Percentiles rank a stretch among this genome's conserved stretches.
phyloP scores from a whole-genome alignment of 345 rosid species.

The Euphorbia peplus region DNA sequence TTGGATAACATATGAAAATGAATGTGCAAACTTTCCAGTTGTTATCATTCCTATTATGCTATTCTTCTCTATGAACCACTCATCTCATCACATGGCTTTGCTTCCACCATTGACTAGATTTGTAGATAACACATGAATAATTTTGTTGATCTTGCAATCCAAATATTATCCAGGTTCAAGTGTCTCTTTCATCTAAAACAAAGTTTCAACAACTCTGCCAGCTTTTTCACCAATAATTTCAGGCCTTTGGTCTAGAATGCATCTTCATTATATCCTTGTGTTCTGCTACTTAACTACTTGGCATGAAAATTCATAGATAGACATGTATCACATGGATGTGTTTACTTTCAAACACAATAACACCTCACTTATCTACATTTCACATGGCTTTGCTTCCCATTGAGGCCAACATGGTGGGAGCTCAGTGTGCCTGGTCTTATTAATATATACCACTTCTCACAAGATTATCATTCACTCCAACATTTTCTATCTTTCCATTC shows the following conservation, averaged over 20 bases:
- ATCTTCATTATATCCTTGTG: background rate
- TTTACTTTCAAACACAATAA: background rate
- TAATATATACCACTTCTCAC: background rate
- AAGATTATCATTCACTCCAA: background rate
- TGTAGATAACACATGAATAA: no score
- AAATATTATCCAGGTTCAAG: background rate
- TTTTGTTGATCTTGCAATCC: no score
- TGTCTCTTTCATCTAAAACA: background rate
- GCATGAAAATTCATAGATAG: background rate
- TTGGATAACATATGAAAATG: no score
- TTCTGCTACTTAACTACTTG: background rate
- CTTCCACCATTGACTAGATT: no score
- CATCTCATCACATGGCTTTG: no score
- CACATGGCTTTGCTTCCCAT: background rate
- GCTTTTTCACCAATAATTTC: background rate
- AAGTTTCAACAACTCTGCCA: background rate
- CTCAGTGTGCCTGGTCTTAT: background rate
- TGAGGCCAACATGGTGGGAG: background rate
- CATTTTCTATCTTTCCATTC: background rate
- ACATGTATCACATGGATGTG: background rate
- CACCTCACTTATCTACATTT: background rate
- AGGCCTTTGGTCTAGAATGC: no score
- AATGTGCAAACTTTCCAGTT: no score
- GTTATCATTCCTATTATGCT: no score
- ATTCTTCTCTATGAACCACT: no score